Percentiles rank a stretch among this genome's conserved stretches.
These are phyloP conservation scores for Amanita brunnescens DNA, from an alignment of 768 basidiomycete species.

Conservation along the genomic window DNA sequence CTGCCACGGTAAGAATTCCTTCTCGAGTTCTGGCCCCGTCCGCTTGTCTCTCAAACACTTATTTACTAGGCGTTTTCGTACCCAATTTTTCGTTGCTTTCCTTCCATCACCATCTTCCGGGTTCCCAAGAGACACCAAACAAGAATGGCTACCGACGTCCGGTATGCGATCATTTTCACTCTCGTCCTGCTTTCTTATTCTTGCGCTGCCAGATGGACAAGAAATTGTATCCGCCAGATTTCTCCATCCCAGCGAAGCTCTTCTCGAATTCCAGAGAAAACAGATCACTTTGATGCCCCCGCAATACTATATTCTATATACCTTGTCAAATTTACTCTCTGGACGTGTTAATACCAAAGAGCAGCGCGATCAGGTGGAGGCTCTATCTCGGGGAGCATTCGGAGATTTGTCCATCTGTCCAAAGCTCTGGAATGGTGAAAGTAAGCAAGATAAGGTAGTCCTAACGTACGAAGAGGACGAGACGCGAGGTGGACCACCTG, in stretches of 20 bases:
- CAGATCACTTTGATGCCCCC: conserved; percentile 63
- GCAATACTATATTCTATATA: conserved; percentile 62
- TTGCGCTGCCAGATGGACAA: conserved; percentile 37
- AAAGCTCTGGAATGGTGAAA: conserved; percentile 23
- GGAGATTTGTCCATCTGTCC: conserved; percentile 58
- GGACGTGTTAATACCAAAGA: conserved; percentile 31
- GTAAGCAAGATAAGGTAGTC: conserved; percentile 35
- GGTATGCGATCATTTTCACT: conserved; percentile 20
- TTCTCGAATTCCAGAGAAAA: conserved; percentile 41
- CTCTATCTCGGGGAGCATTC: conserved; percentile 46
- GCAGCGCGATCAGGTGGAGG: conserved; percentile 37
- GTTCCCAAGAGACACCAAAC: conserved; percentile 44
- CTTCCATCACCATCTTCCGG: conserved; percentile 37
- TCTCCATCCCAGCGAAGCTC: conserved; percentile 42
- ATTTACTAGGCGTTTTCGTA: conserved; percentile 55
- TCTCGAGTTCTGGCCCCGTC: conserved; percentile 5
- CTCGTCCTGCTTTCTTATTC: not conserved
- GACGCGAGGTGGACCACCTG: conserved; percentile 48
- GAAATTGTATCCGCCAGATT: conserved; percentile 68
- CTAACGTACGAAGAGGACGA: conserved; percentile 69
- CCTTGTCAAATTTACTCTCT: conserved; percentile 44
- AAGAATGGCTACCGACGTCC: conserved; percentile 54
- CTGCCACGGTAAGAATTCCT: conserved; percentile 33
- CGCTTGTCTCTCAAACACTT: conserved; percentile 5
- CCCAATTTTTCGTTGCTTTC: conserved; percentile 63